Evolutionary conservation across 306 rosid species (phyloP), one percentile per base, ranked within the genome.

Genomic region (Morella rubra): DNA sequence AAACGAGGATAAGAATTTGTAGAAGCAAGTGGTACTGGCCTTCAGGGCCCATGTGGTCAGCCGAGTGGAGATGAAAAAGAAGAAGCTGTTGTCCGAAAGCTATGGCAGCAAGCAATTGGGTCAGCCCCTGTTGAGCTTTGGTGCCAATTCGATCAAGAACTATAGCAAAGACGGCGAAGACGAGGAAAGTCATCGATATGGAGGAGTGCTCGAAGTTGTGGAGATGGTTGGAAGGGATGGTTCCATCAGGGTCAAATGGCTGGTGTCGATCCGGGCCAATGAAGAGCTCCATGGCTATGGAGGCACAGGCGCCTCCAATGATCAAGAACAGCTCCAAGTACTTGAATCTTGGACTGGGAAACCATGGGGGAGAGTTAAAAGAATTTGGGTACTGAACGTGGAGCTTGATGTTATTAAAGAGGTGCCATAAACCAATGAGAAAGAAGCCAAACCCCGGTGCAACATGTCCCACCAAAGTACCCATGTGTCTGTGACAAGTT

Each of bases 211-310:
- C 98, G 53, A 94, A 87, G 82, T 89, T 91, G 54, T 89, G 97
- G 66, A 94, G 97, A 70, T 94, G 98, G 85, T 86, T 51, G 59
- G 96, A 81, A 15, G 98, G 97, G 50, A 94, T 94, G 76, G 90
- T 87, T 2, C 93, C 90, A 19, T 94, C 98, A 0, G 80, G 62
- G 82, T 90, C 95, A 0, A 94, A 80, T 0, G 97, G 98, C 1
- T 89, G 96, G 87, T 92, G 98, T 3, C 82, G 76, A 0, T 77
- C 68, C 0, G 96, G 98, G 22, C 89, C 84, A 0, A 92, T 85
- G 90, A 94, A 85, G 73, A 94, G 93, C 72, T 89, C 98, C 93
- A 91, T 87, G 80, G 97, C 81, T 9, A 94, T 44, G 41, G 90
- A 88, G 56, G 87, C 88, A 0, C 47, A 12, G 44, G 78, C 50